phyloP scores from a whole-genome alignment of 192 early-diverging fungal genomes.

The Coemansia sp. region DNA sequence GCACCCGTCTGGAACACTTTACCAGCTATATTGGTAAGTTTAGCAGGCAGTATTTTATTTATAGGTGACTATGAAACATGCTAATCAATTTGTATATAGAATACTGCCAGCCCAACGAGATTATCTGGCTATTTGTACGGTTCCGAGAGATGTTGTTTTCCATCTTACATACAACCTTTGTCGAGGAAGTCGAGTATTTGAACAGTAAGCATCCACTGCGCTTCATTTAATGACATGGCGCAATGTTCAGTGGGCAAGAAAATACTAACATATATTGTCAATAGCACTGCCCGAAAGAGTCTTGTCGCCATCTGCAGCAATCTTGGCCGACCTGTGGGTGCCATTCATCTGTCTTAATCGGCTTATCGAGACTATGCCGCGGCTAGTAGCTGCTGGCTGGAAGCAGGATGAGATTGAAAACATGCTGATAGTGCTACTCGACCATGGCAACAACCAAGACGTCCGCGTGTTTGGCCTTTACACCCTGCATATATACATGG shows the following conservation, averaged over 20 bases:
- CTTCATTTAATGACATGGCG: background rate
- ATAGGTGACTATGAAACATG: background rate
- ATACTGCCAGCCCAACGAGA: slow-evolving; percentile 28
- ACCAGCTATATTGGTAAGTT: slow-evolving; percentile 24
- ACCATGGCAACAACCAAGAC: slow-evolving; percentile 51
- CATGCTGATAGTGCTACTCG: slow-evolving; percentile 44
- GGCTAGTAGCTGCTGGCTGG: slow-evolving; percentile 39
- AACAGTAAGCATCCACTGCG: slow-evolving; percentile 28
- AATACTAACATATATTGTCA: background rate
- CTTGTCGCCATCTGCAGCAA: slow-evolving; percentile 24
- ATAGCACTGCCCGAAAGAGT: slow-evolving; percentile 37
- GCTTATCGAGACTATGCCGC: slow-evolving; percentile 34
- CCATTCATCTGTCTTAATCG: slow-evolving; percentile 26
- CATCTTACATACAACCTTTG: slow-evolving; percentile 29
- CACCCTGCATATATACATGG: slow-evolving; percentile 34
- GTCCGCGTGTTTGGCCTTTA: slow-evolving; percentile 40
- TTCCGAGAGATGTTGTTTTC: slow-evolving; percentile 33
- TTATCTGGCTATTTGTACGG: slow-evolving; percentile 36
- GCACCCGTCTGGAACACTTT: slow-evolving; percentile 16
- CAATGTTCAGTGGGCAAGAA: background rate
- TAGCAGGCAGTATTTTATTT: background rate
- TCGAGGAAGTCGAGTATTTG: slow-evolving; percentile 19
- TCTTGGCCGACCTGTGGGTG: slow-evolving; percentile 25
- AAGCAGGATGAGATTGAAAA: slow-evolving; percentile 41
- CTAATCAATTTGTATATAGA: slow-evolving; percentile 11